Conservation (phyloP, 1,139 yeast species). For the Yamadazyma blattariae region DNA sequence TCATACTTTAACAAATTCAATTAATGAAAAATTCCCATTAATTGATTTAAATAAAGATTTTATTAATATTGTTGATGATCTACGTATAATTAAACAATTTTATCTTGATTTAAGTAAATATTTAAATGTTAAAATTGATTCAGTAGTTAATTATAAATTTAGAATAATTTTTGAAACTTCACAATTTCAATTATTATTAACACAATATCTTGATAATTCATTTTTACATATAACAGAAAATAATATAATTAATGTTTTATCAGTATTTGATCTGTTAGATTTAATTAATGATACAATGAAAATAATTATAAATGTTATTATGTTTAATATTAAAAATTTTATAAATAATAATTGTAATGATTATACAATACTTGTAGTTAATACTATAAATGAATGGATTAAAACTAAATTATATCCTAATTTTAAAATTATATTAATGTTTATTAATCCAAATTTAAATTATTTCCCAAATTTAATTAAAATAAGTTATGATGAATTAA, state of each 20-base stretch:
- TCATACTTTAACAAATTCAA: slow-evolving; percentile 34
- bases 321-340: slow-evolving; percentile 35
- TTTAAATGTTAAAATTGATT: slow-evolving; percentile 7
- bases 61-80: slow-evolving; percentile 11
- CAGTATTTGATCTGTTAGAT: slow-evolving; percentile 13
- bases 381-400: slow-evolving; percentile 35
- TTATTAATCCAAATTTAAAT: slow-evolving; percentile 15
- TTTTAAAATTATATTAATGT: slow-evolving; percentile 25
- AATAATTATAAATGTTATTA: slow-evolving; percentile 40
- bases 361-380: slow-evolving; percentile 44
- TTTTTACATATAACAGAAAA: slow-evolving; percentile 4
- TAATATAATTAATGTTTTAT: background rate
- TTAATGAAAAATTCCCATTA: slow-evolving; percentile 14
- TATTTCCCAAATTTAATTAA: slow-evolving; percentile 29
- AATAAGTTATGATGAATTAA: slow-evolving; percentile 44
- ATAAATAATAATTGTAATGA: slow-evolving; percentile 34
- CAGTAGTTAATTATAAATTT: slow-evolving; percentile 12
- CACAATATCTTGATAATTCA: slow-evolving; percentile 10
- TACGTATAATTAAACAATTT: slow-evolving; percentile 13
- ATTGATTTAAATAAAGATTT: slow-evolving; percentile 6
- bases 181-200: slow-evolving; percentile 9
- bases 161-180: slow-evolving; percentile 5
- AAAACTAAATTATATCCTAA: slow-evolving; percentile 37
- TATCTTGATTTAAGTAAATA: slow-evolving; percentile 12
- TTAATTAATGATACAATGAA: slow-evolving; percentile 31